Evolutionary conservation across 2,329 filamentous ascomycete species (phyloP).

Genomic region (Penicillium sp.): DNA sequence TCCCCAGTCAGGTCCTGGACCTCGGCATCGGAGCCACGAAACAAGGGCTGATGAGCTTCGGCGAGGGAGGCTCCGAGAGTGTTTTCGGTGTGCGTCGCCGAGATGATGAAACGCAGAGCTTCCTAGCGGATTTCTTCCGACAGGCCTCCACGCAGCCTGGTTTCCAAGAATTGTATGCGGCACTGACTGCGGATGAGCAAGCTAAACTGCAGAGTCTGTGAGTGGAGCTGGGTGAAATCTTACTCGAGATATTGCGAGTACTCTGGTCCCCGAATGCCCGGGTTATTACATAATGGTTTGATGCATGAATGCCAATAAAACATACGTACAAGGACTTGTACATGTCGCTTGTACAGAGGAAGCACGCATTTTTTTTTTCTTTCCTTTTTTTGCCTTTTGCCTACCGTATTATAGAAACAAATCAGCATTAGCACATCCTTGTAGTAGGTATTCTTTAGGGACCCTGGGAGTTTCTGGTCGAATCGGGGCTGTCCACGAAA

Average conservation of each 20-base stretch:
- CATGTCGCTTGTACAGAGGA: background rate
- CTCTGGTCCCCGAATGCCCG: background rate
- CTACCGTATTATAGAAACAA: background rate
- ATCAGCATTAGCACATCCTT: background rate
- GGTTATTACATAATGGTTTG: conserved; percentile 1
- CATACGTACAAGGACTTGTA: background rate
- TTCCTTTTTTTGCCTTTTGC: background rate
- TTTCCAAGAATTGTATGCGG: conserved; percentile 55
- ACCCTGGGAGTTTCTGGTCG: background rate
- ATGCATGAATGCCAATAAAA: conserved; percentile 4
- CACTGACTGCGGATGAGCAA: conserved; percentile 54
- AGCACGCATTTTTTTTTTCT: background rate
- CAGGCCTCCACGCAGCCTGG: conserved; percentile 52
- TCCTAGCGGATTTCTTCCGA: conserved; percentile 77
- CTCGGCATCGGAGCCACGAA: conserved; percentile 68
- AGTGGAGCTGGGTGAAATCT: background rate
- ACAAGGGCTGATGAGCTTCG: conserved; percentile 76
- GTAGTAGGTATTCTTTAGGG: background rate
- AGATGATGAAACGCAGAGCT: conserved; percentile 88
- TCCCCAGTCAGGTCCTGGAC: conserved; percentile 72
- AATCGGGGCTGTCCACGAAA: background rate
- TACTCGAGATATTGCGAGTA: background rate
- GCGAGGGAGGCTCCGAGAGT: conserved; percentile 51
- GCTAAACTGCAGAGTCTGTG: conserved; percentile 38
- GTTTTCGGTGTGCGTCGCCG: conserved; percentile 58